These are phyloP conservation scores for Trichomonascaceae sp. DNA, from an alignment of 1,139 yeast species.

Conservation along the genomic window DNA sequence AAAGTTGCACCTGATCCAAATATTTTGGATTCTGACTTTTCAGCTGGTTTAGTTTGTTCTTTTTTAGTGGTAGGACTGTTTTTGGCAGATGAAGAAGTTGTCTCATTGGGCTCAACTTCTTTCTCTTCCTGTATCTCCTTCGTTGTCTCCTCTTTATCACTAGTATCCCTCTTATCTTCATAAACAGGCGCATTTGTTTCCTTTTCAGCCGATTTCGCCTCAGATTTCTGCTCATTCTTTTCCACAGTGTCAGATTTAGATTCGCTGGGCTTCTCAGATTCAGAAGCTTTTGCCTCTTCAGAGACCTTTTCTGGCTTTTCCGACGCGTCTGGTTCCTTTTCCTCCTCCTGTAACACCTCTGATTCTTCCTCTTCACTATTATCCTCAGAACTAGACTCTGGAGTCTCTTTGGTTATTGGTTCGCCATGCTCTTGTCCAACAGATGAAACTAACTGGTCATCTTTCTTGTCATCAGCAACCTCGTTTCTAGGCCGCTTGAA, in stretches of 20 bases:
- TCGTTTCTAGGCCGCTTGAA: conserved; percentile 4
- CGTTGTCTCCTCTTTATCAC: conserved; percentile 1
- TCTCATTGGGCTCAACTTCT: neutral
- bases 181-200: conserved; percentile 1
- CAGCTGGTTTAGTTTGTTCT: conserved; percentile 11
- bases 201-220: neutral
- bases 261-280: conserved; percentile 5
- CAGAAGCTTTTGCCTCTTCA: neutral
- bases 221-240: neutral
- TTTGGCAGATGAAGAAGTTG: neutral
- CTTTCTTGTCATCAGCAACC: conserved; percentile 2
- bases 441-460: neutral
- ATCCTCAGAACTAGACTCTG: conserved; percentile 10
- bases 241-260: neutral
- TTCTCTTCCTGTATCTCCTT: neutral
- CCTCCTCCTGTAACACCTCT: neutral
- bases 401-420: conserved; percentile 13
- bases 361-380: conserved; percentile 4
- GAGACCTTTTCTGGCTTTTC: neutral
- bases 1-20: conserved; percentile 19
- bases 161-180: conserved; percentile 1
- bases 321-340: neutral
- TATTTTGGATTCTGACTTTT: conserved; percentile 6
- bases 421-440: neutral
- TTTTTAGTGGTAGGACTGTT: neutral